These are phyloP conservation scores for Acephala macrosclerotiorum DNA, from an alignment of 2,329 filamentous ascomycete species.

Conservation along the genomic window DNA sequence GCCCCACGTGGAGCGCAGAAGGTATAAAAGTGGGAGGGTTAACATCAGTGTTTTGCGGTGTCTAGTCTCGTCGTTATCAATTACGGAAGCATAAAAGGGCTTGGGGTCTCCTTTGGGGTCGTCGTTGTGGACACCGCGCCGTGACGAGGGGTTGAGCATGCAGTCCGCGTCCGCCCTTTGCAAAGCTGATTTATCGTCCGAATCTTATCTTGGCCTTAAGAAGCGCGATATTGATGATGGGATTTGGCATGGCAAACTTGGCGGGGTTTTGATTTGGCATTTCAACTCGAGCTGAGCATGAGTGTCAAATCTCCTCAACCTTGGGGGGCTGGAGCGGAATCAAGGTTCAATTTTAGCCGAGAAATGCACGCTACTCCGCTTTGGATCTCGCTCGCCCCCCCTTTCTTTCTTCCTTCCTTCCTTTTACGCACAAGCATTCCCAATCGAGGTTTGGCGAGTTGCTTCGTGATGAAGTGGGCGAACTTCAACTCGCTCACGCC, in stretches of 20 bases:
- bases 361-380: not conserved
- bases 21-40: not conserved
- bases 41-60: not conserved
- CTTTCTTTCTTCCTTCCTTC: not conserved
- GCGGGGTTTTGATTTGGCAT: not conserved
- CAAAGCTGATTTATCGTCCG: not conserved
- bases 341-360: slow-evolving; percentile 1
- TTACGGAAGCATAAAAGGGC: slow-evolving; percentile 1
- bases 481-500: no score
- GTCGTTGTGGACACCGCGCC: not conserved
- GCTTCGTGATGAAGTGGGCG: no score
- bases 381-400: not conserved
- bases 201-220: not conserved
- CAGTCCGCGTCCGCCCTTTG: not conserved
- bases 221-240: not conserved
- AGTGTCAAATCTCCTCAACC: not conserved
- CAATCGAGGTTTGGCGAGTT: not conserved
- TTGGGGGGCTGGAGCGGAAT: not conserved
- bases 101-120: not conserved
- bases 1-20: not conserved
- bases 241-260: slow-evolving; percentile 2
- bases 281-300: not conserved
- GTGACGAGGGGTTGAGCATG: not conserved
- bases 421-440: not conserved
- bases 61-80: slow-evolving; percentile 3